These are phyloP conservation scores for Solanum hybrid DNA, from an alignment of 305 asterid species.

Conservation along the genomic window DNA sequence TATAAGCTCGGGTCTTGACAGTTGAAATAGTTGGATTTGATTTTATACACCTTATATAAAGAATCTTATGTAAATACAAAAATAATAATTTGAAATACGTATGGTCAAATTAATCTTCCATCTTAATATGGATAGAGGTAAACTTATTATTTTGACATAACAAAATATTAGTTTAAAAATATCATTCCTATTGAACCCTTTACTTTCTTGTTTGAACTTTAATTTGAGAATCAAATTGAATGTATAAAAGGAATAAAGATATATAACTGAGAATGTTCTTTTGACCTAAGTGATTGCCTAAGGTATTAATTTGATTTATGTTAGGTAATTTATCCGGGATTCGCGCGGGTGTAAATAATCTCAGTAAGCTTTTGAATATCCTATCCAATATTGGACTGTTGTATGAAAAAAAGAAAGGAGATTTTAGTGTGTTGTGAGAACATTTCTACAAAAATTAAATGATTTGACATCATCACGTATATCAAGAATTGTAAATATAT, in stretches of 20 bases:
- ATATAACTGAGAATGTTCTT: background rate
- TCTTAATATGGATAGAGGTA: background rate
- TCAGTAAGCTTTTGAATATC: background rate
- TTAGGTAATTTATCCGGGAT: background rate
- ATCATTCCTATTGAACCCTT: background rate
- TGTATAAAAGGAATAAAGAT: background rate
- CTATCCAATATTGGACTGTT: too few species aligned
- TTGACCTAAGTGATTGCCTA: background rate
- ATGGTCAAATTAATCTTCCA: background rate
- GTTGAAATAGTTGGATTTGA: background rate
- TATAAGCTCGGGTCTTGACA: too few species aligned
- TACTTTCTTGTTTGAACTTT: background rate
- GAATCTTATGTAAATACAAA: background rate
- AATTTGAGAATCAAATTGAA: background rate
- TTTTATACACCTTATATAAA: background rate
- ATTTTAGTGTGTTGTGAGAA: background rate
- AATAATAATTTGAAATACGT: background rate
- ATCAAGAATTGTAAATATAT: background rate
- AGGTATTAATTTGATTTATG: background rate
- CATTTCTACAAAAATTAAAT: too few species aligned
- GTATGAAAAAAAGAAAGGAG: background rate
- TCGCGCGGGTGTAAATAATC: background rate
- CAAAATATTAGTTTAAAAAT: too few species aligned
- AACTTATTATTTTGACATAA: background rate
- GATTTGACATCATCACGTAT: background rate